Conservation (phyloP, 495 filamentous ascomycete genomes). For the Hypoxylon subgilvum region DNA sequence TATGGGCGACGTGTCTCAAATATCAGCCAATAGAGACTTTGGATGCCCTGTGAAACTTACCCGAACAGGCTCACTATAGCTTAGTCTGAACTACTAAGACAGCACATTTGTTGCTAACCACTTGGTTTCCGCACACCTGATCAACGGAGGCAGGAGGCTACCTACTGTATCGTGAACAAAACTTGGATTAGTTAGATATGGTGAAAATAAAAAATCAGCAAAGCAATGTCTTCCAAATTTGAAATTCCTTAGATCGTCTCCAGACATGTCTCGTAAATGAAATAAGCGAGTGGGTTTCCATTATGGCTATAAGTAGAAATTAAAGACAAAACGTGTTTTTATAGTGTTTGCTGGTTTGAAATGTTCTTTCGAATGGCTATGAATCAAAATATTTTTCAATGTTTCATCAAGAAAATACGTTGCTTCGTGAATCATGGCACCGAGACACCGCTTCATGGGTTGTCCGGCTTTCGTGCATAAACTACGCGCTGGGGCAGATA, state of each 20-base stretch:
- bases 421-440: conserved; percentile 9
- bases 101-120: background rate
- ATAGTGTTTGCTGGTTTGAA: conserved; percentile 6
- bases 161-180: too few relatives aligned
- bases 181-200: too few relatives aligned
- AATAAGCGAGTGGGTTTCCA: conserved; percentile 1
- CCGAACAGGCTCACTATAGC: background rate
- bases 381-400: background rate
- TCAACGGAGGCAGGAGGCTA: too few relatives aligned
- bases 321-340: background rate
- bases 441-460: conserved; percentile 1
- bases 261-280: background rate
- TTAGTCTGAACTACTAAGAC: background rate
- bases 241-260: too few relatives aligned
- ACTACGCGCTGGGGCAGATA: conserved; percentile 38
- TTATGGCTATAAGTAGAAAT: background rate
- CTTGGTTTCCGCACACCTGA: too few relatives aligned
- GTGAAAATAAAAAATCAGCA: too few relatives aligned
- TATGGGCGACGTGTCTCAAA: background rate
- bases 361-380: background rate
- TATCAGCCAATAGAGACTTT: conserved; percentile 10
- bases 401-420: background rate
- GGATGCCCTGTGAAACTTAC: conserved; percentile 8
- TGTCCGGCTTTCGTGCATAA: conserved; percentile 43
- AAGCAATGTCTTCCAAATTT: too few relatives aligned